Evolutionary conservation across 768 basidiomycete species (phyloP).

Genomic region (Suillus fuscotomentosus): DNA sequence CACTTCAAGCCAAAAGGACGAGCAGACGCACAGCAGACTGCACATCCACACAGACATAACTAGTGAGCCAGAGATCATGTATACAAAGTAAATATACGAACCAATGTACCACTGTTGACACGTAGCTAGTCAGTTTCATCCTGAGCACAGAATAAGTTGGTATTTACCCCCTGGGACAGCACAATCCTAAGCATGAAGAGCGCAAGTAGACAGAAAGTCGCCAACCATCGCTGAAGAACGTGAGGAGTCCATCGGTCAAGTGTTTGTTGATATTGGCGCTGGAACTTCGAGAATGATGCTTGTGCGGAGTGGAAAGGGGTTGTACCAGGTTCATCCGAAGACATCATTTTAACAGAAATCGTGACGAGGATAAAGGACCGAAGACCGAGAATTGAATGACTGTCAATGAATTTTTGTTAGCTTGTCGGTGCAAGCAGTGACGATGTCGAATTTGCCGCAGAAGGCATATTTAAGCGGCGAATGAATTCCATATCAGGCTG

Average conservation of each 20-base stretch:
- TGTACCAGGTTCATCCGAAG: constrained; percentile 29
- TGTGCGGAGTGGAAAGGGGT: constrained; percentile 29
- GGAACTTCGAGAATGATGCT: constrained; percentile 38
- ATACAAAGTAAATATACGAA: constrained; percentile 38
- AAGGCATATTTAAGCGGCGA: constrained; percentile 2
- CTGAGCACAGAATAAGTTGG: not conserved
- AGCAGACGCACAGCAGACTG: constrained; percentile 66
- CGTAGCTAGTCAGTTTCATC: constrained; percentile 10
- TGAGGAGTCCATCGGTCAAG: constrained; percentile 95
- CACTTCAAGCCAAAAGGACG: not conserved
- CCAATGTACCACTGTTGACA: constrained; percentile 84
- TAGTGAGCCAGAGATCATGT: not conserved
- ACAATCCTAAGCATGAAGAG: constrained; percentile 87
- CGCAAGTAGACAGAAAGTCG: constrained; percentile 63
- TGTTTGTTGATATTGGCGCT: constrained; percentile 79
- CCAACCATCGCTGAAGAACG: constrained; percentile 85
- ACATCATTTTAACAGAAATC: constrained; percentile 26
- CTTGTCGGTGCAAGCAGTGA: constrained; percentile 6
- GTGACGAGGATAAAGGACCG: constrained; percentile 8
- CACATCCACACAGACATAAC: not conserved
- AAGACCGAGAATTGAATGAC: not conserved
- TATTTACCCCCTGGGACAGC: constrained; percentile 83
- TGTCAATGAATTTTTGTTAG: constrained; percentile 5
- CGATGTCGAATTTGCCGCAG: not conserved
- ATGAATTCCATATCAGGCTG: not conserved